phyloP scores from a whole-genome alignment of 305 asterid species.

The Andrographis paniculata region DNA sequence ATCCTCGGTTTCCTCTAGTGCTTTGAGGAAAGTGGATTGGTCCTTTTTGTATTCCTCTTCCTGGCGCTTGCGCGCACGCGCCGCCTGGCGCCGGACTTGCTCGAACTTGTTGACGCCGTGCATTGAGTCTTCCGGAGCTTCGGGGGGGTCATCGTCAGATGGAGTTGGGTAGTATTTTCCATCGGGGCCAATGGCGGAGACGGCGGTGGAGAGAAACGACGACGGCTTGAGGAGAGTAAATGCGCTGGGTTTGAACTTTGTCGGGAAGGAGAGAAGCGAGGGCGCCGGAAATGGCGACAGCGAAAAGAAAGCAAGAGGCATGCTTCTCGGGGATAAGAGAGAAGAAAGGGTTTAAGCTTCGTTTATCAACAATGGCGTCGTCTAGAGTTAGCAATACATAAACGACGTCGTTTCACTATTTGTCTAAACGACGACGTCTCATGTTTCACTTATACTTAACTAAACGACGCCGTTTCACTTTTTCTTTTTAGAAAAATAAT shows the following conservation, averaged over 20 bases:
- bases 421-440: too few relatives aligned
- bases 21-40: conserved; percentile 59
- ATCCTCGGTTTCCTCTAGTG: conserved; percentile 71
- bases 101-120: conserved; percentile 87
- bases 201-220: conserved; percentile 26
- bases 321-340: conserved; percentile 18
- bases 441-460: too few relatives aligned
- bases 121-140: conserved; percentile 92
- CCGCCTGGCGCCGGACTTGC: conserved; percentile 73
- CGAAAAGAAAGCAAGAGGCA: conserved; percentile 41
- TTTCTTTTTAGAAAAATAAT: too few relatives aligned
- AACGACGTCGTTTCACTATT: too few relatives aligned
- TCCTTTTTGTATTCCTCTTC: conserved; percentile 62
- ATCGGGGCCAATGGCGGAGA: conserved; percentile 69
- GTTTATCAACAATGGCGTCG: too few relatives aligned
- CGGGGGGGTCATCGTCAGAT: conserved; percentile 91
- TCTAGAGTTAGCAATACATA: too few relatives aligned
- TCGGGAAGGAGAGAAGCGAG: conserved; percentile 23
- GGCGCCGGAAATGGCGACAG: conserved; percentile 44
- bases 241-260: conserved; percentile 26
- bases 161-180: conserved; percentile 78
- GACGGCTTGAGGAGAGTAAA: conserved; percentile 28
- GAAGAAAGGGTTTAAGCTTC: too few relatives aligned
- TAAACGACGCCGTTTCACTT: too few relatives aligned
- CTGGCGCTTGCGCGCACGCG: conserved; percentile 58